phyloP scores from a whole-genome alignment of 805 yeast species.

The Ogataea trehalophila region DNA sequence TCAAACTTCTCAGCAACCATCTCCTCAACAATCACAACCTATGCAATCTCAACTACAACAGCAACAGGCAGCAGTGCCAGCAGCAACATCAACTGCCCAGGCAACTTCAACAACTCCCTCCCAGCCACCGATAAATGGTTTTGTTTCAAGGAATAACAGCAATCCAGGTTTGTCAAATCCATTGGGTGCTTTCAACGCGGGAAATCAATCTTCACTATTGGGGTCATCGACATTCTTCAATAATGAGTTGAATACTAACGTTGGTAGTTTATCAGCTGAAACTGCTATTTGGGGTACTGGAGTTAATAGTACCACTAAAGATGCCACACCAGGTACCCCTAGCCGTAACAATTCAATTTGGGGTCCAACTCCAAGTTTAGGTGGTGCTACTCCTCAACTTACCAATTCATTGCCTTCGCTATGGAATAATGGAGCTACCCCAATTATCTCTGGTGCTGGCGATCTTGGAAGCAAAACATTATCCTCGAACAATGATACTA shows the following conservation, averaged over 20 bases:
- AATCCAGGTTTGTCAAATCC: constrained; percentile 7
- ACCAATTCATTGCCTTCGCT: constrained; percentile 6
- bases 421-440: constrained; percentile 7
- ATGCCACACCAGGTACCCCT: constrained; percentile 3
- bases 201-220: constrained; percentile 1
- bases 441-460: background rate
- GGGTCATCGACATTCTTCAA: constrained; percentile 6
- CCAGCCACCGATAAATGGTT: constrained; percentile 3
- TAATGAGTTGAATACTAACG: constrained; percentile 3
- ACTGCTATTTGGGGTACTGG: constrained; percentile 12
- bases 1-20: constrained; percentile 1
- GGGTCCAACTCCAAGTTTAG: constrained; percentile 11
- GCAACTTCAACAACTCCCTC: background rate
- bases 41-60: constrained; percentile 2
- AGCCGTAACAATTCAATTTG: constrained; percentile 20
- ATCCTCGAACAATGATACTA: background rate
- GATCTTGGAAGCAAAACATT: background rate
- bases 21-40: constrained; percentile 1
- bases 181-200: background rate
- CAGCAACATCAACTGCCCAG: background rate
- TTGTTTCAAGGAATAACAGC: constrained; percentile 10
- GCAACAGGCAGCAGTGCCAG: background rate
- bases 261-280: background rate
- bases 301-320: constrained; percentile 1
- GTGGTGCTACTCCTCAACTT: background rate